These are phyloP conservation scores for Vickermania ingenoplastis DNA, from an alignment of 208 protist genomes.

Conservation along the genomic window DNA sequence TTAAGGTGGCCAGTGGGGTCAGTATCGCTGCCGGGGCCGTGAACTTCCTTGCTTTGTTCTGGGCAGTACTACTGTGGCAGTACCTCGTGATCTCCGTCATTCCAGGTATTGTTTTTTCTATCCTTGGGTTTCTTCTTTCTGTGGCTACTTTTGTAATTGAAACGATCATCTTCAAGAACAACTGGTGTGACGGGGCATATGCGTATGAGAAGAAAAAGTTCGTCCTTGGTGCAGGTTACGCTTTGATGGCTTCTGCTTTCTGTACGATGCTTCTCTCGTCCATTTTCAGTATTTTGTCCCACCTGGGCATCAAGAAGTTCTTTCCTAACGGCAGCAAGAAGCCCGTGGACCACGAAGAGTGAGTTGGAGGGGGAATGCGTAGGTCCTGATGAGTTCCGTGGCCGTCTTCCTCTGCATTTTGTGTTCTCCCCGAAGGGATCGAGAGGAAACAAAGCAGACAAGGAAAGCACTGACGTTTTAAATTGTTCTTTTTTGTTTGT, in stretches of 20 bases:
- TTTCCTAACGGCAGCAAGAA: conserved; percentile 11
- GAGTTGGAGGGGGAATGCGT: too few relatives aligned
- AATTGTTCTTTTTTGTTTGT: too few relatives aligned
- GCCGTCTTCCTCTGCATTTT: too few relatives aligned
- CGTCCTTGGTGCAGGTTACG: conserved; percentile 53
- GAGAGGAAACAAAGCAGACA: too few relatives aligned
- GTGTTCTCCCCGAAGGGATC: too few relatives aligned
- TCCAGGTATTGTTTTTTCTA: conserved; percentile 43
- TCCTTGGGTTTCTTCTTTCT: conserved; percentile 19
- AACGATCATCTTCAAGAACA: conserved; percentile 54
- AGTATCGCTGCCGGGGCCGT: conserved; percentile 42
- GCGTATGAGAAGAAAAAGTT: conserved; percentile 42
- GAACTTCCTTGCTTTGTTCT: conserved; percentile 20
- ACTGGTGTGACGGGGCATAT: conserved; percentile 40
- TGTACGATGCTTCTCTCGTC: conserved; percentile 31
- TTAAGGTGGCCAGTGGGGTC: conserved; percentile 39
- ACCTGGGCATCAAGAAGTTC: conserved; percentile 30
- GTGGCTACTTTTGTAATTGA: conserved; percentile 40
- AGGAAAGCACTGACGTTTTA: too few relatives aligned
- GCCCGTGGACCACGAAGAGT: neutral
- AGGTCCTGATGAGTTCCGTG: too few relatives aligned
- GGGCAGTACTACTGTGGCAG: conserved; percentile 42
- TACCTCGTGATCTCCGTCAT: conserved; percentile 30
- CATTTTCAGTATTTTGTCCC: conserved; percentile 21
- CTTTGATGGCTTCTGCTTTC: conserved; percentile 31